These are phyloP conservation scores for Mucor velutinosus DNA, from an alignment of 371 early-diverging fungal genomes.

Conservation along the genomic window DNA sequence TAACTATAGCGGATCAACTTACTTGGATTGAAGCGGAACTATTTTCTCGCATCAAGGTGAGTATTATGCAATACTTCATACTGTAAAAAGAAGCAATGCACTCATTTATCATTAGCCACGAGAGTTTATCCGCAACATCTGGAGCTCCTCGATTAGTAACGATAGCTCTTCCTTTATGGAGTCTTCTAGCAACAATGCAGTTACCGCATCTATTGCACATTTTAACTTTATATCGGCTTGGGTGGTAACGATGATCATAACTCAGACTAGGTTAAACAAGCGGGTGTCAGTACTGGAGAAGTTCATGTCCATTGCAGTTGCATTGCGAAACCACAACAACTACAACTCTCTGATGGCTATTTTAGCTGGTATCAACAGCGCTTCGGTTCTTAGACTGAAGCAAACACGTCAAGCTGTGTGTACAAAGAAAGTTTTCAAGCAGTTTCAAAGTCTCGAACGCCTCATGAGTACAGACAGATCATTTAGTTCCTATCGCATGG, in stretches of 20 bases:
- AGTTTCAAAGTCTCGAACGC: constrained; percentile 61
- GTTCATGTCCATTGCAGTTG: constrained; percentile 66
- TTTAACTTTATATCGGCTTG: constrained; percentile 68
- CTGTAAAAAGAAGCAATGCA: neutral
- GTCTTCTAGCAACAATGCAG: constrained; percentile 24
- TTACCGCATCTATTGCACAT: constrained; percentile 59
- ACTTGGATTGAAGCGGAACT: constrained; percentile 63
- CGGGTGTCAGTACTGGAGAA: constrained; percentile 66
- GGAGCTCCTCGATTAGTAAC: constrained; percentile 25
- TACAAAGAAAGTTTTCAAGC: constrained; percentile 54
- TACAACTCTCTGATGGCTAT: constrained; percentile 76
- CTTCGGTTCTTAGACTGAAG: constrained; percentile 62
- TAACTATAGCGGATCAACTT: constrained; percentile 63
- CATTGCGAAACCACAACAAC: constrained; percentile 64
- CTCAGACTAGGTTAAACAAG: constrained; percentile 57
- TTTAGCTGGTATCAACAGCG: constrained; percentile 72
- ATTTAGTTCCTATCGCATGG: constrained; percentile 65
- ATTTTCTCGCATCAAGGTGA: constrained; percentile 27
- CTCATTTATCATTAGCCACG: constrained; percentile 37
- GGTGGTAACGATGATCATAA: constrained; percentile 67
- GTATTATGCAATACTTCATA: neutral
- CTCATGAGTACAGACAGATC: constrained; percentile 69
- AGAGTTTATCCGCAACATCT: constrained; percentile 59
- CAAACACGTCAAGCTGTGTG: constrained; percentile 60
- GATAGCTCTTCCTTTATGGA: neutral